Conservation (phyloP, 306 rosid species). For the Astragalus glycyphyllos region DNA sequence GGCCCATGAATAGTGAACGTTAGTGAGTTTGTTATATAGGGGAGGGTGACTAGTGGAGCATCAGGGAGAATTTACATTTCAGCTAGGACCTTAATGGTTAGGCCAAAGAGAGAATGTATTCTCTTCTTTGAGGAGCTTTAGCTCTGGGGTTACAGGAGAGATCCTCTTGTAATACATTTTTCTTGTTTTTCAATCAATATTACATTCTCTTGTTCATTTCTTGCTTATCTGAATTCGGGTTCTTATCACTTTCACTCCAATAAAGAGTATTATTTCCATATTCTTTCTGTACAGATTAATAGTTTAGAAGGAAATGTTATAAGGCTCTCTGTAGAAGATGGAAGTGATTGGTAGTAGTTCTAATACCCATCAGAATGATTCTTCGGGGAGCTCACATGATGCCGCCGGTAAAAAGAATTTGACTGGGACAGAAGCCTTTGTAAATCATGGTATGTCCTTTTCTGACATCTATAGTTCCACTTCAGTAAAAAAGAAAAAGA, state of each 20-base stretch:
- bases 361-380: constrained; percentile 46
- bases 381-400: constrained; percentile 42
- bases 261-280: constrained; percentile 29
- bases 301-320: constrained; percentile 50
- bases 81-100: no score
- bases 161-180: no score
- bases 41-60: no score
- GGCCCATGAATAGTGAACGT: no score
- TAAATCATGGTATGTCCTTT: constrained; percentile 54
- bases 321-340: constrained; percentile 46
- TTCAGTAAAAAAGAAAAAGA: neutral
- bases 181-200: no score
- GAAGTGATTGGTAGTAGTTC: constrained; percentile 51
- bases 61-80: no score
- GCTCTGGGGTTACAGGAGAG: no score
- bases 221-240: no score
- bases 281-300: constrained; percentile 39
- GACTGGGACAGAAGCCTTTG: constrained; percentile 49
- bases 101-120: no score
- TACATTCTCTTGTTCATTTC: no score
- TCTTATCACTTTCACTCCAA: neutral
- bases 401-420: constrained; percentile 38
- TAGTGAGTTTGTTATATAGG: no score
- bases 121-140: no score
- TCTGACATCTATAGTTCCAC: neutral